Base-by-base conservation (phyloP, 2,329 filamentous ascomycete species). In the Biscogniauxia mediterranea region DNA sequence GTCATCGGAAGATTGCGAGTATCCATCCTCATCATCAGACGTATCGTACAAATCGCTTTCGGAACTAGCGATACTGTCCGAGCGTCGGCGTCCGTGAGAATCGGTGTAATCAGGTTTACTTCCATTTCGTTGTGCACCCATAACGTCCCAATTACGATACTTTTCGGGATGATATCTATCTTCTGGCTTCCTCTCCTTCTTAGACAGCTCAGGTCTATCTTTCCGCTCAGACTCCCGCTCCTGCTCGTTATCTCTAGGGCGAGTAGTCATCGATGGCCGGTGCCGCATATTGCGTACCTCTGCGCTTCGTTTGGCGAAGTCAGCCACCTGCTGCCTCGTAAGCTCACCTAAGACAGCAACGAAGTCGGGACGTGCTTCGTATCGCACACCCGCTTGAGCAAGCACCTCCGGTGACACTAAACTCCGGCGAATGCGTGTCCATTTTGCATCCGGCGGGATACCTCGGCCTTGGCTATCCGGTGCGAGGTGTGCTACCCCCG, bases 341-440 rank as follows among this genome's bases (percentile, higher is more conserved):
- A 88, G 75, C 15, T 81, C 76, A 4, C 86, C 86, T 0, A 89
- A 78, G 3, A 89, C 74, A 13, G 85, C 86, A 2, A 88, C 84
- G 61, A 85, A 88, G 1, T 83, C 80, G 0, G 84, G 85, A 1
- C 83, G 79, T 9, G 85, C 85, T 70, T 88, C 85, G 66, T 86
- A 88, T 9, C 85, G 81, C 21, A 85, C 78, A 13, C 83, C 80
- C 3, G 84, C 83, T 51, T 79, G 76, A 49, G 81, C 77, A 2
- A 88, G 76, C 0, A 86, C 83, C 64, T 86, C 84, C 5, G 82
- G 80, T n/a, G 84, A 86, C 8, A 88, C 79, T 0, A 86, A 76
- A 1, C 75, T 76, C 13, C 85, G 80, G 58, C 77, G 79, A 38
- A 88, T 85, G 59, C 79, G 81, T 3, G 85, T 88, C 85, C 85